Base-by-base conservation (phyloP, 2,329 filamentous ascomycete genomes). In the Lasiodiplodia theobromae region DNA sequence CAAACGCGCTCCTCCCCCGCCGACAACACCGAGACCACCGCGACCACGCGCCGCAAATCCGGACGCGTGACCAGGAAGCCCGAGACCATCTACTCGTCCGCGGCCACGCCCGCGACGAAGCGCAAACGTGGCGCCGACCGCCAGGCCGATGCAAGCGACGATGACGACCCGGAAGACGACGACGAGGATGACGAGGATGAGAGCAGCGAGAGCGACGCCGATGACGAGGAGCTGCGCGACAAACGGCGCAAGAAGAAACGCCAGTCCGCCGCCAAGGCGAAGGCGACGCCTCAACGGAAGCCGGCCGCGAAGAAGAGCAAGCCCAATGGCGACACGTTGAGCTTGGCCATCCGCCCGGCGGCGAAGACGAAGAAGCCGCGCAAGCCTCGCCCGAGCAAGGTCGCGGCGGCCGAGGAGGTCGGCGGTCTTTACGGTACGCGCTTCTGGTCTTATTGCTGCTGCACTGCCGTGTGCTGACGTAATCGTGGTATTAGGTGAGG, bases 371-470 rank as follows among this genome's bases (percentile, higher is more conserved):
- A 78, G 73, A 82, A 82, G 68, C 72, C 80, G 47, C 79, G 82
- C 53, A 84, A 75, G 67, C 74, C 77, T 68, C 74, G 84, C 73
- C 78, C 84, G 28, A 82, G 85, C 70, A 84, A 85, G 69, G 85
- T 83, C 73, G 82, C 84, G 69, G 82, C 85, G 67, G 83, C 82
- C 12, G 82, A 85, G 51, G 83, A 86, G 70, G 82, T 81, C 23
- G 87, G 81, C 62, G 84, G 88, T 11, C 77, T 91, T 18, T 91
- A 87, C 74, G 86, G 86, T 87, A 75, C 64, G 71, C 38, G 28
- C 52, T 63, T 25, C 38, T 37, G 44, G 49, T 67, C 51, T 51
- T 52, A n/a, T 66, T n/a, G n/a, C 53, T 62, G 5, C 7, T 47
- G 12, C 38, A 16, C 34, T 53, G 54, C 28, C 60, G 53, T 25